Base-by-base conservation (phyloP, 164 flowering plant species). In the Warburgia ugandensis region DNA sequence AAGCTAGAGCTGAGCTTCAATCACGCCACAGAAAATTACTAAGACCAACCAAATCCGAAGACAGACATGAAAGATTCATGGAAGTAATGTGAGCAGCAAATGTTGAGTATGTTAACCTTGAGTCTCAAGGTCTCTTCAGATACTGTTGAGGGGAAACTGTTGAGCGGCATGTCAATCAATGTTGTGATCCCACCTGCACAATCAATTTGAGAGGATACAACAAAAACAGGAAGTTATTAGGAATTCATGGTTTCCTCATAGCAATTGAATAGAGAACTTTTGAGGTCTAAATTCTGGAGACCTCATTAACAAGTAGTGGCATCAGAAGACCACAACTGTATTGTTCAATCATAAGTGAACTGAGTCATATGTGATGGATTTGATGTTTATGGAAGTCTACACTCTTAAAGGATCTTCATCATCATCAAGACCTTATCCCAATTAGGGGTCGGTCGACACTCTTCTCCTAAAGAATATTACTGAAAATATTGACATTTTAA, bases 91-190 rank as follows among this genome's bases (percentile, higher is more conserved):
- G 17, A 37, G 5, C 17, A 26, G 32, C 30, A 39, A 37, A 3
- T 25, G 1, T 13, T 11, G 22, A 26, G 33, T 21, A 46, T 29
- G 39, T 22, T 30, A 51, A 92, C 99, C 95, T 92, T 92, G 54
- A 86, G 94, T 35, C 72, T 66, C 10, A 92, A 58, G 63, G 89
- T 67, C 70, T 88, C 94, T 59, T 60, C 70, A 7, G 96, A 81
- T 40, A 80, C 81, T 28, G 99, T 92, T 51, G 99, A 81, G 12
- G 99, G 97, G 21, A 41, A 42, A 58, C 79, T 86, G 60, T 94
- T 94, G 4, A 94, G 70, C 39, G 99, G 99, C 99, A 94, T 88
- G 67, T 94, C 99, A 55, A 94, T 59, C 66, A 94, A 55, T 30
- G 92, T 89, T 40, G 99, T 94, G 58, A 94, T 66, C 14, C 99